phyloP scores from a whole-genome alignment of 2,329 filamentous ascomycete species.

The Pseudopithomyces maydicus region DNA sequence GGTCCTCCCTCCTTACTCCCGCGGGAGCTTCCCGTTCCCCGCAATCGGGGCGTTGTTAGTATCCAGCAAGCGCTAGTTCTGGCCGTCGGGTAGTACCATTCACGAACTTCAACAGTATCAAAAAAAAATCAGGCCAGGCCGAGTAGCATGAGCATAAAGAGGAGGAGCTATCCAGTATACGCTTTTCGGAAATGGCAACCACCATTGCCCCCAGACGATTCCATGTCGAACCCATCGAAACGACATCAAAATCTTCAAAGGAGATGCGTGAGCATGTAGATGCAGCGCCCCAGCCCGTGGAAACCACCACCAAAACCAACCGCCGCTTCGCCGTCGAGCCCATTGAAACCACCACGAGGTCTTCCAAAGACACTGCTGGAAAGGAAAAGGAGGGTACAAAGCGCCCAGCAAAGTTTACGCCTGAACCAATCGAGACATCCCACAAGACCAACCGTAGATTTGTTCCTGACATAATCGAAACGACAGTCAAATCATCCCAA shows the following conservation, averaged over 20 bases:
- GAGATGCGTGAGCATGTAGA: conserved; percentile 49
- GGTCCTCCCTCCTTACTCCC: conserved; percentile 5
- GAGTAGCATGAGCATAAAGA: conserved; percentile 19
- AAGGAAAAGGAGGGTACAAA: conserved; percentile 6
- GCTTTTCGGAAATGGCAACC: conserved; percentile 34
- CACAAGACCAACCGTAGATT: conserved; percentile 56
- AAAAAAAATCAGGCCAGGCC: background rate
- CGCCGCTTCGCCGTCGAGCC: conserved; percentile 46
- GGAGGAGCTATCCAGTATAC: conserved; percentile 2
- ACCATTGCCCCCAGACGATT: conserved; percentile 41
- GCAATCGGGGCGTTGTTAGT: conserved; percentile 11
- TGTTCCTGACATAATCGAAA: conserved; percentile 73
- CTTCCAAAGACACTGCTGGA: conserved; percentile 57
- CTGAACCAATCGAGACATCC: conserved; percentile 38
- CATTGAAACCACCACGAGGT: conserved; percentile 40
- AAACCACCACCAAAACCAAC: conserved; percentile 36
- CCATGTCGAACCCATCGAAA: conserved; percentile 47
- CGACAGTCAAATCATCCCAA: conserved; percentile 56
- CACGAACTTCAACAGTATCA: background rate
- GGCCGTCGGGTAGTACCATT: background rate
- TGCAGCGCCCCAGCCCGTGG: conserved; percentile 26
- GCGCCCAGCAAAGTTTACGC: conserved; percentile 26
- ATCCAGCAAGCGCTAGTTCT: conserved; percentile 12
- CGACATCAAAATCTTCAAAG: conserved; percentile 49
- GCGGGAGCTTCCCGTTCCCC: conserved; percentile 17